Conservation (phyloP, 352 stramenopile genomes). For the Globisporangium megalacanthum region DNA sequence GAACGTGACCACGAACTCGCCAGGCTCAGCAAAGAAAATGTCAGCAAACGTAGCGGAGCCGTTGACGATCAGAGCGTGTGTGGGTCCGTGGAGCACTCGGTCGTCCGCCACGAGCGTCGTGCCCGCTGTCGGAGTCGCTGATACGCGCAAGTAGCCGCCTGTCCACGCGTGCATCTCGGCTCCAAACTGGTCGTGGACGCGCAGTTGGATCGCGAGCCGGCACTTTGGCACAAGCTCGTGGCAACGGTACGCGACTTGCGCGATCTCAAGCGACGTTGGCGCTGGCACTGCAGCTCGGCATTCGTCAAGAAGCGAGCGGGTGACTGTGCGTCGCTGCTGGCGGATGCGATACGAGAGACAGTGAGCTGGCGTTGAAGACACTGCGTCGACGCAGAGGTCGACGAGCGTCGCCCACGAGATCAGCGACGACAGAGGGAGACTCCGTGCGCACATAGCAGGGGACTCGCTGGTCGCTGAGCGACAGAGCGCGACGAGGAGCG, state of each 20-base stretch:
- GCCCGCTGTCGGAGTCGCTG: conserved; percentile 3
- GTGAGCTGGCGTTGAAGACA: conserved; percentile 29
- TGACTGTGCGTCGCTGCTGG: conserved; percentile 18
- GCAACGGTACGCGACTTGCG: conserved; percentile 42
- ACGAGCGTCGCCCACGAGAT: conserved; percentile 27
- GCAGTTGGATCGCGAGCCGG: conserved; percentile 26
- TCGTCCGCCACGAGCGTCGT: conserved; percentile 1
- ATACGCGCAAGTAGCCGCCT: conserved; percentile 22
- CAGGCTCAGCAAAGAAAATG: conserved; percentile 33
- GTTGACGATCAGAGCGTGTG: conserved; percentile 23
- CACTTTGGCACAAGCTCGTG: conserved; percentile 38
- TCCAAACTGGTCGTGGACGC: conserved; percentile 54
- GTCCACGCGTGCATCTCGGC: conserved; percentile 24
- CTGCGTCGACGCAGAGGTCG: conserved; percentile 26
- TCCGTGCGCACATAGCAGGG: conserved; percentile 35
- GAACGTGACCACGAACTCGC: conserved; percentile 40
- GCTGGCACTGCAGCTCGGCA: conserved; percentile 22
- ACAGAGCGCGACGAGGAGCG: conserved; percentile 34
- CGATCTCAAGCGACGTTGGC: conserved; percentile 35
- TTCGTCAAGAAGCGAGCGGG: conserved; percentile 16
- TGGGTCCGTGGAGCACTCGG: conserved; percentile 5
- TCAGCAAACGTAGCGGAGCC: conserved; percentile 29
- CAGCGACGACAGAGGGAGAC: conserved; percentile 17
- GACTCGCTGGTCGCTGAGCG: conserved; percentile 17
- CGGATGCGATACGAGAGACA: conserved; percentile 37